Base-by-base conservation (phyloP, 2,329 filamentous ascomycete genomes). In the Nothophaeocryptopus gaeumannii region DNA sequence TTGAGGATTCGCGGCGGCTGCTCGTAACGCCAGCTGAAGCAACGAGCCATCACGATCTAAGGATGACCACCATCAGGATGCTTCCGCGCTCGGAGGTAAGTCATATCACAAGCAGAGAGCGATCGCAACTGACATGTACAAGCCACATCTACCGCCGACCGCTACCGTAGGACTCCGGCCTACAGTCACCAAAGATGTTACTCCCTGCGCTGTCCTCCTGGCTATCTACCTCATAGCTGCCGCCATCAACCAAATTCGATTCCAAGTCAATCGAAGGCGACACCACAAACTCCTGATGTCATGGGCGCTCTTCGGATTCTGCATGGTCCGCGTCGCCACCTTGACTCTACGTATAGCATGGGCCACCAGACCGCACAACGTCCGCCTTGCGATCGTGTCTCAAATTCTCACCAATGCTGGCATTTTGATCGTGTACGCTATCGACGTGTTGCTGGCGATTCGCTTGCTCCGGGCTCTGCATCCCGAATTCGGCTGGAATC, bases 281-380 rank as follows among this genome's bases (percentile, higher is more conserved):
- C 41, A 35, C 0, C 67, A 72, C 50, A 71, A 71, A 32, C 73
- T 73, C 38, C 31, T 71, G 2, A 55, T 70, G 47, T 69, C 60
- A 15, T 41, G 59, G n/a, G 54, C 68, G 42, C 56, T 72, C 1
- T 73, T 72, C 33, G 58, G 59, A 4, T 73, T 73, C 55, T 72
- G 68, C 50, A 68, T 71, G 62, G 62, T 68, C 13, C 66, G 71
- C 20, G 57, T 70, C 8, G 41, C 63, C 12, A 72, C 71, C 7
- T 67, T 62, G 16, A 61, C 63, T 15, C 53, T 74, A 7, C 44
- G 58, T 5, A 53, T 60, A 15, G 53, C 30, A 29, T 56, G 41
- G 41, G 46, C 58, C 2, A 47, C 43, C 10, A 49, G 59, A 8
- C 64, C 66, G 3, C 56, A 50, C 14, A 56, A 58, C 29, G 36